These are phyloP conservation scores for Rhodotorula sphaerocarpa DNA, from an alignment of 768 basidiomycete genomes.

Conservation along the genomic window DNA sequence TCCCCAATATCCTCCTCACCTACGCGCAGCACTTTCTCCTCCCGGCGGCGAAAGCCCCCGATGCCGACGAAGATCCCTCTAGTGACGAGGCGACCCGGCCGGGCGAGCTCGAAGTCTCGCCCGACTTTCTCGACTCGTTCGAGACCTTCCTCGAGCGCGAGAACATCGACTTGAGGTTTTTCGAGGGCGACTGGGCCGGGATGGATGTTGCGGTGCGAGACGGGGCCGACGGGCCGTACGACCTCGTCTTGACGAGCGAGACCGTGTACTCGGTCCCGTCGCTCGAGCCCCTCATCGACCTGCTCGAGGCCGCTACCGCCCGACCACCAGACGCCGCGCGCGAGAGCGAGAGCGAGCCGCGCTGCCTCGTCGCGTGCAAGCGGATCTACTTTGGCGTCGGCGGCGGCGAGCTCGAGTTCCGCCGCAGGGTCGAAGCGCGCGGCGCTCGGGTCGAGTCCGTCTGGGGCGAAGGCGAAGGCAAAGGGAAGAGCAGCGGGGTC, in stretches of 20 bases:
- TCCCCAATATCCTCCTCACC: slow-evolving; percentile 44
- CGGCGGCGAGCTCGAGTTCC: slow-evolving; percentile 71
- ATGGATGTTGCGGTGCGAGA: slow-evolving; percentile 25
- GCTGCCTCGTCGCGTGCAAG: slow-evolving; percentile 80
- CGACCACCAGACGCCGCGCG: background rate
- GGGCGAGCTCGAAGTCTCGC: slow-evolving; percentile 61
- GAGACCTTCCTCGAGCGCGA: slow-evolving; percentile 51
- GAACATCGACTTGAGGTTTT: slow-evolving; percentile 62
- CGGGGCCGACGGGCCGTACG: slow-evolving; percentile 35
- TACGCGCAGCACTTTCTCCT: slow-evolving; percentile 21
- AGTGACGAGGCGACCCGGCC: slow-evolving; percentile 36
- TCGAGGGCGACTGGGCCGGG: slow-evolving; percentile 66
- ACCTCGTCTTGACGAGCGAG: slow-evolving; percentile 78
- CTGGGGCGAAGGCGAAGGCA: slow-evolving; percentile 38
- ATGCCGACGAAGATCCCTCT: slow-evolving; percentile 10
- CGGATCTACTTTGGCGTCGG: slow-evolving; percentile 92
- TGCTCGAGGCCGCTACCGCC: slow-evolving; percentile 27
- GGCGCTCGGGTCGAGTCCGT: slow-evolving; percentile 54
- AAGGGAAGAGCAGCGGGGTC: slow-evolving; percentile 51
- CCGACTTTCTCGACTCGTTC: slow-evolving; percentile 61
- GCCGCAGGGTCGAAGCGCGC: slow-evolving; percentile 50
- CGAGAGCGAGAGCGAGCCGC: slow-evolving; percentile 5
- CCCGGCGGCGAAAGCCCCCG: background rate
- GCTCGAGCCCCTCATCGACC: slow-evolving; percentile 54
- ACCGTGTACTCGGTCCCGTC: slow-evolving; percentile 74